These are phyloP conservation scores for Singerocomus inundabilis DNA, from an alignment of 1,284 basidiomycete species.

Conservation along the genomic window DNA sequence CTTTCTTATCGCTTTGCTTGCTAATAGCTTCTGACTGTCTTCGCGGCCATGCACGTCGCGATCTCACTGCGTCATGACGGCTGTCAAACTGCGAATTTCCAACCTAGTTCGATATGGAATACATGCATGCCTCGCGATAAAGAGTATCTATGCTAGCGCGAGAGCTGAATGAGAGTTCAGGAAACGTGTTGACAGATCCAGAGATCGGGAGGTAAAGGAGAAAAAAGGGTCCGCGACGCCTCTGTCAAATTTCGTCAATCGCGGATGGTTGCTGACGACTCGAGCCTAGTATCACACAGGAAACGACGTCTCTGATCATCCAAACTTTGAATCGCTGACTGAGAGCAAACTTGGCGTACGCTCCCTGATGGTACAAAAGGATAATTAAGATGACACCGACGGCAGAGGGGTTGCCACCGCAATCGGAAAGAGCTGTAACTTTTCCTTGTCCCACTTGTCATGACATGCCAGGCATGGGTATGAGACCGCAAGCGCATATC, in stretches of 20 bases:
- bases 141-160: not conserved
- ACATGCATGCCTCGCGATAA: conserved; percentile 10
- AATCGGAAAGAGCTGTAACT: conserved; percentile 43
- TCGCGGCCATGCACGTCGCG: not conserved
- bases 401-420: conserved; percentile 14
- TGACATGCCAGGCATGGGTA: no score
- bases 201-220: not conserved
- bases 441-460: conserved; percentile 40
- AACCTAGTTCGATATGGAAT: not conserved
- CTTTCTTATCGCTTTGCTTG: conserved; percentile 7
- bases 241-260: not conserved
- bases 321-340: not conserved
- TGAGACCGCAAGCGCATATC: not conserved
- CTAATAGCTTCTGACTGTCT: not conserved
- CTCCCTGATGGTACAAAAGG: not conserved
- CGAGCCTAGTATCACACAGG: not conserved
- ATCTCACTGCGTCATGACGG: conserved; percentile 2
- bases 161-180: not conserved
- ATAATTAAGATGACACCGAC: not conserved
- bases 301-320: not conserved
- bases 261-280: conserved; percentile 2
- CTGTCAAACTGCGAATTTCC: not conserved
- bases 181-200: not conserved
- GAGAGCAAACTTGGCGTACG: not conserved
- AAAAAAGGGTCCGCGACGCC: not conserved